Base-by-base conservation (phyloP, 1,284 basidiomycete species). In the Leccinum fallax region DNA sequence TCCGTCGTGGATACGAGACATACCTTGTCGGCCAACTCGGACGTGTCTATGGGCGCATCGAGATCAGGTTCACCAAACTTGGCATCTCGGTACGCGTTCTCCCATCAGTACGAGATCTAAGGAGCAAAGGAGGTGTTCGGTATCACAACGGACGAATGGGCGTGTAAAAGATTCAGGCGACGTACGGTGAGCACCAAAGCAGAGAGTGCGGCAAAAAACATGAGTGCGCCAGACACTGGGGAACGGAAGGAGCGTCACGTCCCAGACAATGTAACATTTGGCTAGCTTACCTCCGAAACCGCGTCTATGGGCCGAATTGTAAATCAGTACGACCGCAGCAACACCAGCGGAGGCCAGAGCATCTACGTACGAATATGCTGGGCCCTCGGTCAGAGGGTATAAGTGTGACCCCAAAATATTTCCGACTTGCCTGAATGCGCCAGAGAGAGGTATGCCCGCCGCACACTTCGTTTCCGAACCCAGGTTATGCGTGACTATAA, bases 401-500 rank as follows among this genome's bases (percentile, higher is more conserved):
- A 92, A 69, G 66, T 92, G 88, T 0, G 89, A 87, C 28, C 89
- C 89, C 19, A 92, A 77, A 36, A 92, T 78, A 65, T 85, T 89
- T 13, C 90, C 90, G 61, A 81, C 83, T 70, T 92, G 90, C 2
- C 89, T 90, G 48, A 92, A 90, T 9, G 86, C 85, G 81, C 89
- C 87, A 71, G 88, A 90, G 70, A 91, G 81, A 2, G 90, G 87
- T 43, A 89, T 85, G 0, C 90, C 90, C 0, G 89, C 82, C 1
- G 89, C 89, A 61, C 85, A 85, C 76, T 92, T 92, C 3, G 88
- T 89, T 74, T 92, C 89, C 0, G 89, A 91, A 3, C 89, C 90
- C 2, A 92, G 78, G 63, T 92, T 92, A 69, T 92, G 89, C 1
- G 86, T 79, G 66, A 85, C 89, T 91, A 61, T 11, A 28, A 38